Evolutionary conservation across 495 filamentous ascomycete genomes (phyloP).

Genomic region (Trichoderma virens): DNA sequence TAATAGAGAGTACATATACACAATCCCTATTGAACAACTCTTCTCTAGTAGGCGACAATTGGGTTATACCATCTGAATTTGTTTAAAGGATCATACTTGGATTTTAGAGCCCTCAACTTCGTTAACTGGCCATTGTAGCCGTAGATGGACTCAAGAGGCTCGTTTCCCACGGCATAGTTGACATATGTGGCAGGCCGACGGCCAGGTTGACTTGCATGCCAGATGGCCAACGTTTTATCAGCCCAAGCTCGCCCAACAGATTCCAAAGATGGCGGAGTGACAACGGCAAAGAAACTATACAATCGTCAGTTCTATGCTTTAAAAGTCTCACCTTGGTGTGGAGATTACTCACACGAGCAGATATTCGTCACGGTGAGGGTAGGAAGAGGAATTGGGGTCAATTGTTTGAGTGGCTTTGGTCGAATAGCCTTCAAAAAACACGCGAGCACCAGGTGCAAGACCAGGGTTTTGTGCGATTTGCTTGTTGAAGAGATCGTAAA

Average conservation of each 20-base stretch:
- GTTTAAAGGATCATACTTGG: conserved; percentile 46
- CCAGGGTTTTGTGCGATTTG: conserved; percentile 12
- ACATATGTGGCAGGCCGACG: conserved; percentile 33
- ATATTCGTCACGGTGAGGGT: conserved; percentile 25
- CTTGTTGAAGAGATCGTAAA: conserved; percentile 18
- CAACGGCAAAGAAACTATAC: not conserved
- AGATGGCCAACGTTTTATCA: not conserved
- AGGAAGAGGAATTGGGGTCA: conserved; percentile 26
- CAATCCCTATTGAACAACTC: too few relatives aligned
- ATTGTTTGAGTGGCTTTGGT: conserved; percentile 22
- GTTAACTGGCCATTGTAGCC: conserved; percentile 45
- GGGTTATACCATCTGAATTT: conserved; percentile 49
- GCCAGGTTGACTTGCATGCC: conserved; percentile 14
- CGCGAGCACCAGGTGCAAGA: conserved; percentile 13
- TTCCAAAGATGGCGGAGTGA: not conserved
- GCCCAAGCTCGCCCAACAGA: not conserved
- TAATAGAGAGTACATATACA: not conserved
- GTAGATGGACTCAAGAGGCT: conserved; percentile 38
- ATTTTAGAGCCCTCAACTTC: conserved; percentile 39
- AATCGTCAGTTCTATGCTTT: not conserved
- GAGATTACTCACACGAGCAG: not conserved
- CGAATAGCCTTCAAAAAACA: conserved; percentile 37
- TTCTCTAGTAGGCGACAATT: conserved; percentile 17
- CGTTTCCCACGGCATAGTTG: conserved; percentile 54
- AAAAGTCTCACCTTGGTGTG: not conserved